Evolutionary conservation across 2,329 filamentous ascomycete species (phyloP).

Genomic region (Fusarium zealandicum): DNA sequence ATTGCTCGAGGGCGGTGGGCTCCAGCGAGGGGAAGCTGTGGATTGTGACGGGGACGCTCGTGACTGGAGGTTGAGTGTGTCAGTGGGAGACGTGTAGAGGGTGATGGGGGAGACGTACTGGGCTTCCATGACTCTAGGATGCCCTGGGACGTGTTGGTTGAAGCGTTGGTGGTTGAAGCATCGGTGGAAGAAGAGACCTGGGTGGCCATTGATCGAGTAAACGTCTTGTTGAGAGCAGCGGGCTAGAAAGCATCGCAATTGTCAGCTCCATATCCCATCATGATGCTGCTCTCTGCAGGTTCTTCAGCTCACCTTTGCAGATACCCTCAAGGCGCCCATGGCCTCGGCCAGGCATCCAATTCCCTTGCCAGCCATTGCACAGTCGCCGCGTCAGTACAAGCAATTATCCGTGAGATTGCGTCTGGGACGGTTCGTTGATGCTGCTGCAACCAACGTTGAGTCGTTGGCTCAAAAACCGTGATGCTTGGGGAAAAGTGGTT

Average conservation of each 20-base stretch:
- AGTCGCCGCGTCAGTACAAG: not conserved
- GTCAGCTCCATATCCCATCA: conserved; percentile 13
- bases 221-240: conserved; percentile 48
- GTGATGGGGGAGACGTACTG: conserved; percentile 44
- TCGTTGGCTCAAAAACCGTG: conserved; percentile 40
- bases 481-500: conserved; percentile 36
- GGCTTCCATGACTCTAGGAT: conserved; percentile 55
- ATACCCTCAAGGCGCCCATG: conserved; percentile 58
- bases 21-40: conserved; percentile 91
- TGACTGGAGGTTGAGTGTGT: conserved; percentile 48
- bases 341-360: conserved; percentile 61
- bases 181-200: conserved; percentile 50
- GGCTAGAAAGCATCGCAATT: conserved; percentile 41
- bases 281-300: conserved; percentile 7
- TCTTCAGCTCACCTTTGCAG: conserved; percentile 48
- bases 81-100: not conserved
- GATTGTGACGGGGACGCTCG: conserved; percentile 81
- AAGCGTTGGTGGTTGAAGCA: conserved; percentile 43
- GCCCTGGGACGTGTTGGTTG: conserved; percentile 37
- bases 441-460: not conserved
- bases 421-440: not conserved
- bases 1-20: conserved; percentile 78
- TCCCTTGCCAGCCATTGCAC: conserved; percentile 56
- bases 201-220: conserved; percentile 65
- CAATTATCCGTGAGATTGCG: conserved; percentile 17